phyloP scores from a whole-genome alignment of 208 protist genomes.

The Trypanosoma scelopori region DNA sequence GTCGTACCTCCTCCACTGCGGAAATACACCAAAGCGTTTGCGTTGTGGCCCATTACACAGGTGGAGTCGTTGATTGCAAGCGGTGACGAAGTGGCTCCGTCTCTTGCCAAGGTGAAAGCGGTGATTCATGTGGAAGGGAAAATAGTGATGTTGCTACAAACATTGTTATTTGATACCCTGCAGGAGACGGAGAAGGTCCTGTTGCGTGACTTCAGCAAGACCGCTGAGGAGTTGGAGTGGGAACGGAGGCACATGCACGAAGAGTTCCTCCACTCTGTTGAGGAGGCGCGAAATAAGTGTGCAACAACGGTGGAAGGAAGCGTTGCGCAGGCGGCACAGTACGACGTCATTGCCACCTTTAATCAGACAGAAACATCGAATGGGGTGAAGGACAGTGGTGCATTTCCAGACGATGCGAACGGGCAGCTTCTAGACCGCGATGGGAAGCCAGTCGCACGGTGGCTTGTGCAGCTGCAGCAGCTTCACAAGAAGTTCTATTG shows the following conservation, averaged over 20 bases:
- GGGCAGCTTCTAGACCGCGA: conserved; percentile 70
- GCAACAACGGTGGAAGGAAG: conserved; percentile 70
- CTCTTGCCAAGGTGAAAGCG: conserved; percentile 52
- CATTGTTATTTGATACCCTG: conserved; percentile 67
- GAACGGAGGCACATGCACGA: conserved; percentile 54
- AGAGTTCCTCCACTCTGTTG: conserved; percentile 70
- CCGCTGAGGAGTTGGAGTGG: conserved; percentile 75
- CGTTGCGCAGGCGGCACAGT: conserved; percentile 69
- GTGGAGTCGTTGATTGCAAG: conserved; percentile 34
- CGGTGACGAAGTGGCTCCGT: conserved; percentile 22
- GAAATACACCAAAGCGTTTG: conserved; percentile 66
- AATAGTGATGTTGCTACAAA: conserved; percentile 56
- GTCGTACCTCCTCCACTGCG: conserved; percentile 60
- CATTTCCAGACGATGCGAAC: conserved; percentile 22
- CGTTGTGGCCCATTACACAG: conserved; percentile 68
- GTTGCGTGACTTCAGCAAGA: conserved; percentile 80
- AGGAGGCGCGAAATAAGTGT: conserved; percentile 44
- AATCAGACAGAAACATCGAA: conserved; percentile 4
- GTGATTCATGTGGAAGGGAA: conserved; percentile 69
- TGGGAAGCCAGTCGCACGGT: conserved; percentile 75
- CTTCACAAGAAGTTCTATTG: conserved; percentile 81
- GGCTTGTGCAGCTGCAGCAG: conserved; percentile 80
- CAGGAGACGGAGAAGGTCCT: conserved; percentile 65
- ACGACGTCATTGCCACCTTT: conserved; percentile 39
- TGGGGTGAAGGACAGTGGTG: conserved; percentile 7